phyloP scores from a whole-genome alignment of 2,329 filamentous ascomycete species.

The Colletotrichum endophyticum region DNA sequence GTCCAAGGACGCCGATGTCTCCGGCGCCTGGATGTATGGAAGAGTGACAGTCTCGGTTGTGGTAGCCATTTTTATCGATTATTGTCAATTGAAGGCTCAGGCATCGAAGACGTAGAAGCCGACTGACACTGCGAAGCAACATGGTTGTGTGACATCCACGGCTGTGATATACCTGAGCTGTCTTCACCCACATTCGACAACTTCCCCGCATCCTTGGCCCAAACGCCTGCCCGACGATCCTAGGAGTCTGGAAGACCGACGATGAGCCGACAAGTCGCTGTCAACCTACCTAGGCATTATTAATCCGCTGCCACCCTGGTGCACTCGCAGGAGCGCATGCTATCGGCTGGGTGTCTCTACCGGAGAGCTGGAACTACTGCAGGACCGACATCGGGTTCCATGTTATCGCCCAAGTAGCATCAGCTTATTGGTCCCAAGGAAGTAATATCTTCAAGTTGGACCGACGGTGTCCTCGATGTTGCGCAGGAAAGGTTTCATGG shows the following conservation, averaged over 20 bases:
- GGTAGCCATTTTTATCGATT: background rate
- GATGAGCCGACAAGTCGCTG: rapidly evolving
- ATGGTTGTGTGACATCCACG: background rate
- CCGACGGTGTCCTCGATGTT: rapidly evolving
- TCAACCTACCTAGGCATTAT: rapidly evolving
- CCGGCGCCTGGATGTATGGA: background rate
- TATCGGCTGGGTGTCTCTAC: background rate
- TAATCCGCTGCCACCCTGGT: background rate
- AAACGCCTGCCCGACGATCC: rapidly evolving
- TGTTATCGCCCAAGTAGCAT: rapidly evolving
- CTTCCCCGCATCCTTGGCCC: background rate
- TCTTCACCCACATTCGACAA: background rate
- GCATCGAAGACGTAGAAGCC: background rate
- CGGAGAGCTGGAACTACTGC: background rate
- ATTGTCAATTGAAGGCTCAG: rapidly evolving
- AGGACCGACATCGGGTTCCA: background rate
- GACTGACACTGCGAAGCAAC: background rate
- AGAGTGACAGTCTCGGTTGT: background rate
- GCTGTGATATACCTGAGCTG: background rate
- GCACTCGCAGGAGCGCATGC: background rate
- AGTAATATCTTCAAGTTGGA: background rate
- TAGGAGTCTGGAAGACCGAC: rapidly evolving
- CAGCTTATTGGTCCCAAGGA: rapidly evolving
- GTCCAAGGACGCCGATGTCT: background rate
- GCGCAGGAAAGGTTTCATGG: background rate